phyloP scores from a whole-genome alignment of 225 moss, liverwort and hornwort species.

The Physcomitrium patens region DNA sequence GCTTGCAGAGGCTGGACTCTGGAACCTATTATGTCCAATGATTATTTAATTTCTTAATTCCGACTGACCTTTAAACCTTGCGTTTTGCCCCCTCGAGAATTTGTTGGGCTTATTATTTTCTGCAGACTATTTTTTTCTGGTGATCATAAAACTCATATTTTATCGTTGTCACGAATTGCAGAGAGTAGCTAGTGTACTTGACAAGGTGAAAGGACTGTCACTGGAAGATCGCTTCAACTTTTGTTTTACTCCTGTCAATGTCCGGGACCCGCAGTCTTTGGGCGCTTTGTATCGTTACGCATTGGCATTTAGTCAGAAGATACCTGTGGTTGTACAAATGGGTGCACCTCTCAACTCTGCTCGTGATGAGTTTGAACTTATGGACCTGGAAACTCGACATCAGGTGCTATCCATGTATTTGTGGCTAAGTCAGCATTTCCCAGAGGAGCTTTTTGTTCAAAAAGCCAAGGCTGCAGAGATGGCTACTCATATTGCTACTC shows the following conservation, averaged over 20 bases:
- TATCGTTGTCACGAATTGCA: conserved; percentile 31
- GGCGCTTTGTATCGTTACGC: conserved; percentile 90
- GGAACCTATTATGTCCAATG: neutral
- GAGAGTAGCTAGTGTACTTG: conserved; percentile 89
- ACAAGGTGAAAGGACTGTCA: conserved; percentile 91
- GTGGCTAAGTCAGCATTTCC: conserved; percentile 94
- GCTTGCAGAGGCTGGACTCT: too few relatives aligned
- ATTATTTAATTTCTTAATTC: neutral
- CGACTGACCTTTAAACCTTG: neutral
- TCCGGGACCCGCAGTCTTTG: conserved; percentile 92
- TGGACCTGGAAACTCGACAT: conserved; percentile 95
- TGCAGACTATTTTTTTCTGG: conserved; percentile 1
- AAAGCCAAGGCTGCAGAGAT: conserved; percentile 82
- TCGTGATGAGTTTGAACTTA: conserved; percentile 90
- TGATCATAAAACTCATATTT: neutral
- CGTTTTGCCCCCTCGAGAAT: neutral
- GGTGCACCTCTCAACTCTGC: conserved; percentile 87
- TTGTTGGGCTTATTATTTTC: neutral
- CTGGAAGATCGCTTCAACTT: conserved; percentile 95
- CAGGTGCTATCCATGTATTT: conserved; percentile 80
- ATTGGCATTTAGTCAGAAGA: conserved; percentile 92
- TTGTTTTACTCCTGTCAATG: conserved; percentile 97
- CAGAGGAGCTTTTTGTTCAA: conserved; percentile 87
- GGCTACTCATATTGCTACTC: conserved; percentile 85
- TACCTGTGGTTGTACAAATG: conserved; percentile 94